Conservation (phyloP, 352 stramenopile species). For the Globisporangium canariense region DNA sequence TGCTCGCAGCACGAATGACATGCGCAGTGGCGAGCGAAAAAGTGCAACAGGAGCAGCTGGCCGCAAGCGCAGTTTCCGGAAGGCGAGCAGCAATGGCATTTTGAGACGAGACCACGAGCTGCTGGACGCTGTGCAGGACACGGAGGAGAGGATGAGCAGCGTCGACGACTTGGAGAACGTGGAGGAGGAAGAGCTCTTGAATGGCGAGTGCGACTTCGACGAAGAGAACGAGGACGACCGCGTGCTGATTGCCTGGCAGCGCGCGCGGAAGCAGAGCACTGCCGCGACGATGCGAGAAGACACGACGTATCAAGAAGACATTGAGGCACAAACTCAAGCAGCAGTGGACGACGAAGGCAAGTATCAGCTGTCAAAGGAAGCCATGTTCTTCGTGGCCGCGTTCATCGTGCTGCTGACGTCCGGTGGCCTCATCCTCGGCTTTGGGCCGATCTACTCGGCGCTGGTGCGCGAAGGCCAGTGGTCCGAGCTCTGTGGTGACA, state of each 20-base stretch:
- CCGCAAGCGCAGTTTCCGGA: constrained; percentile 5
- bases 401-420: constrained; percentile 61
- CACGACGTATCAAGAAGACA: neutral
- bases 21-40: neutral
- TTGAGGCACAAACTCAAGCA: neutral
- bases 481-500: constrained; percentile 46
- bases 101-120: constrained; percentile 4
- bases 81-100: neutral
- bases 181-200: constrained; percentile 3
- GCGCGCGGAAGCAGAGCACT: constrained; percentile 1
- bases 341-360: neutral
- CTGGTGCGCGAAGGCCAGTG: constrained; percentile 66
- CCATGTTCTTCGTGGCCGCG: constrained; percentile 58
- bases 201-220: neutral
- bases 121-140: constrained; percentile 5
- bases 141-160: constrained; percentile 4
- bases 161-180: neutral
- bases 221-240: neutral
- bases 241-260: constrained; percentile 3
- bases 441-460: constrained; percentile 71
- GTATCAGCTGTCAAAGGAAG: constrained; percentile 48
- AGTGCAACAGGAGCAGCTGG: neutral
- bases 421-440: constrained; percentile 71
- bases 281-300: neutral
- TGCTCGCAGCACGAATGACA: neutral